Evolutionary conservation across 139 green algal species (phyloP).

Genomic region (Chlorella sp.): DNA sequence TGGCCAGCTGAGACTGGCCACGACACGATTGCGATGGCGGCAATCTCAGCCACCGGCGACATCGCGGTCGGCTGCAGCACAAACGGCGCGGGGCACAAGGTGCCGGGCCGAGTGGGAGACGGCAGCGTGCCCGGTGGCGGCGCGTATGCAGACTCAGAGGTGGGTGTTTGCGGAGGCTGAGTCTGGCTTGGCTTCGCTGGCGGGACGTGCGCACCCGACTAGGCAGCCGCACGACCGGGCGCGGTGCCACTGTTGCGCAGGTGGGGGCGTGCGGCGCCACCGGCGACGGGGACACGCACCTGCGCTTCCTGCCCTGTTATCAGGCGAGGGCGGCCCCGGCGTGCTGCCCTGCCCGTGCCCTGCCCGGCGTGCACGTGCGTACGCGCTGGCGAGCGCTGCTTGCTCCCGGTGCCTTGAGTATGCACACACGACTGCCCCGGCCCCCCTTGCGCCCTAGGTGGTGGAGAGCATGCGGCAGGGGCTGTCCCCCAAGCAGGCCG

Average conservation of each 20-base stretch:
- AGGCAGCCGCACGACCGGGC: background rate
- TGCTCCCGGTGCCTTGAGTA: too few species aligned
- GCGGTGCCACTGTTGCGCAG: background rate
- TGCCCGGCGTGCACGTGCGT: background rate
- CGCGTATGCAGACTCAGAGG: conserved; percentile 67
- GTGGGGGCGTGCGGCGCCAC: background rate
- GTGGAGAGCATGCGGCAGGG: conserved; percentile 71
- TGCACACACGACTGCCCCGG: too few species aligned
- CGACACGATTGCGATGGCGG: conserved; percentile 80
- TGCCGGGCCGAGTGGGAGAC: conserved; percentile 72
- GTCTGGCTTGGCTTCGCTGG: background rate
- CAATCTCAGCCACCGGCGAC: conserved; percentile 39
- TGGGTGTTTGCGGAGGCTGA: conserved; percentile 64
- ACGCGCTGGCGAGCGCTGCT: too few species aligned
- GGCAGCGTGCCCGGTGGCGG: conserved; percentile 60
- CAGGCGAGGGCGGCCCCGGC: conserved; percentile 8
- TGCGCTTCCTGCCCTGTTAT: conserved; percentile 80
- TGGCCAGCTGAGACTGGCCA: conserved; percentile 36
- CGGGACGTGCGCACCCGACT: background rate
- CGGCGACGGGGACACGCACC: conserved; percentile 74
- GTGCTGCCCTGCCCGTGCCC: background rate
- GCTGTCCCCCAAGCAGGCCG: conserved; percentile 47
- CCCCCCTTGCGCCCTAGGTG: conserved; percentile 40
- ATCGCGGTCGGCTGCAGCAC: conserved; percentile 40
- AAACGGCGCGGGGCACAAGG: conserved; percentile 64